Evolutionary conservation across 2,329 filamentous ascomycete species (phyloP), one percentile per base, ranked within the genome.

Genomic region (Aureobasidium subglaciale): DNA sequence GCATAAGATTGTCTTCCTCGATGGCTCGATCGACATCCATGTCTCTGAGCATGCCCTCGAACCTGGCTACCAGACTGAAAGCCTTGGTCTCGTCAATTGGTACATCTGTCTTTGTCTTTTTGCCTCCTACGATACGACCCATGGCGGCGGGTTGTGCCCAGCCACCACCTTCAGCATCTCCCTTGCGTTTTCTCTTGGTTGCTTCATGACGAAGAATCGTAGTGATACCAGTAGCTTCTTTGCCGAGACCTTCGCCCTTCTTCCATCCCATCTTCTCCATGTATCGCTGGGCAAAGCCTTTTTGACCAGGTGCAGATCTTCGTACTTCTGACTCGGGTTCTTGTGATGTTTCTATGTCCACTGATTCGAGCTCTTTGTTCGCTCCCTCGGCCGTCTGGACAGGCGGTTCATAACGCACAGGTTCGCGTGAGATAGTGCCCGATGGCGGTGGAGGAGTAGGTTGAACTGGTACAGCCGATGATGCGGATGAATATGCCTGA

Each of bases 231-330:
- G 84, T 83, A 29, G 83, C 84, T 59, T 85, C 81, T 15, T 89
- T 90, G 62, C 93, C 93, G 4, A 99, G 82, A 18, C 93, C 93
- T 59, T 86, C 81, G 22, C 93, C 93, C 65, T 91, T 86, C 32
- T 84, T 86, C 88, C 91, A 97, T 55, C 93, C 93, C 72, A 96
- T 93, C 68, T 96, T 97, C 59, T 83, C 81, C 83, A 99, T 90
- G 56, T 97, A 81, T 30, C 90, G 86, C 62, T 90, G 83, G 0
- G 90, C 93, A 69, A 96, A 96, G 50, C 86, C 88, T 61, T 84
- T 81, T 69, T 95, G 88, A 15, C 90, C 89, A 0, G 90, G 90
- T 2, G 85, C 83, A 56, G 75, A 81, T 38, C 85, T 85, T 34
- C 82, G 81, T 29, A 76, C 71, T 18, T 70, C 64, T 35, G 71